These are phyloP conservation scores for Pisolithus tinctorius DNA, from an alignment of 768 basidiomycete genomes.

Conservation along the genomic window DNA sequence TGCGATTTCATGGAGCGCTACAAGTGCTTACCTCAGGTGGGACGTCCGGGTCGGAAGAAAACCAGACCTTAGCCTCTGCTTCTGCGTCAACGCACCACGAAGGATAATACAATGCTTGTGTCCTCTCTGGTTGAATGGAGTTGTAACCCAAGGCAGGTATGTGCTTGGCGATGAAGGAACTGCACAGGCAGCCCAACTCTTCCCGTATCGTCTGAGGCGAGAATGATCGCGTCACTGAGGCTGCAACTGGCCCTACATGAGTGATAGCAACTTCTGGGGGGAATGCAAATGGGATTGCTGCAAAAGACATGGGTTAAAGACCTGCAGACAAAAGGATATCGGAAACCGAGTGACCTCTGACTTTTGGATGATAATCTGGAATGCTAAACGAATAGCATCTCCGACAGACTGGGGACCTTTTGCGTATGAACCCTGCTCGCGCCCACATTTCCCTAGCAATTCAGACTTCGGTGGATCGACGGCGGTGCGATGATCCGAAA, in stretches of 20 bases:
- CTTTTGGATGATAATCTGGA: conserved; percentile 29
- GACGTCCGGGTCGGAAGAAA: conserved; percentile 14
- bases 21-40: conserved; percentile 21
- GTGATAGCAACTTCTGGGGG: conserved; percentile 39
- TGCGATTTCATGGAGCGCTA: background rate
- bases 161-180: conserved; percentile 30
- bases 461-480: background rate
- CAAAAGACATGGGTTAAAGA: conserved; percentile 5
- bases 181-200: conserved; percentile 16
- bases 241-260: conserved; percentile 30
- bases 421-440: conserved; percentile 6
- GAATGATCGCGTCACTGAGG: conserved; percentile 16
- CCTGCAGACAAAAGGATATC: background rate
- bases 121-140: conserved; percentile 37
- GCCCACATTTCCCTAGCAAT: conserved; percentile 10
- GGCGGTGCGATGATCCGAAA: too few species aligned
- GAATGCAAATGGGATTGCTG: conserved; percentile 48
- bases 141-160: conserved; percentile 34
- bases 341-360: conserved; percentile 28
- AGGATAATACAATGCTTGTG: conserved; percentile 54
- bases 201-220: conserved; percentile 10
- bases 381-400: conserved; percentile 16
- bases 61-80: conserved; percentile 32
- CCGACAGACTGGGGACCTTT: background rate
- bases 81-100: conserved; percentile 57